phyloP scores from a whole-genome alignment of 805 yeast genomes.

The Kluyveromyces wickerhamii region DNA sequence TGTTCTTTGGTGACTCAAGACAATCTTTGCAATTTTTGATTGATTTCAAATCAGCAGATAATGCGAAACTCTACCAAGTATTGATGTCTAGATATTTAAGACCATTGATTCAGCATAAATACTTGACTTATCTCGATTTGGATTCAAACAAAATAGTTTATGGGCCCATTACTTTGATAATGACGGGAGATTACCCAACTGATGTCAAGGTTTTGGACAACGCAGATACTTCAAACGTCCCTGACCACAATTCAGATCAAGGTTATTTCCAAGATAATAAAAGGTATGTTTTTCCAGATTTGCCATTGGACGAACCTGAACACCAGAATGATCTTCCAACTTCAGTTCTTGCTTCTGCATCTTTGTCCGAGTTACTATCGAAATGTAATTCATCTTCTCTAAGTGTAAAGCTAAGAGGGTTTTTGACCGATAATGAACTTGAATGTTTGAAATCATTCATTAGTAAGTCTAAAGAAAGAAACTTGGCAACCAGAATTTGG shows the following conservation, averaged over 20 bases:
- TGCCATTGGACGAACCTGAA: conserved; percentile 32
- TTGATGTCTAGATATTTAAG: conserved; percentile 37
- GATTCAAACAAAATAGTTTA: conserved; percentile 27
- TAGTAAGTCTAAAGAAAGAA: conserved; percentile 39
- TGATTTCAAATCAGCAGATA: conserved; percentile 51
- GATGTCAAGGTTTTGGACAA: conserved; percentile 10
- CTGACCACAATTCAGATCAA: neutral
- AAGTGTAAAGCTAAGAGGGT: conserved; percentile 8
- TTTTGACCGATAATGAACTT: conserved; percentile 10
- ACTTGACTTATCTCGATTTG: conserved; percentile 42
- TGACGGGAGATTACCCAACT: conserved; percentile 58
- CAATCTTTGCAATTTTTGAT: conserved; percentile 53
- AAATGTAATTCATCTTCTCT: conserved; percentile 11
- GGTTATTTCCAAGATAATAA: conserved; percentile 19
- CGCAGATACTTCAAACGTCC: neutral
- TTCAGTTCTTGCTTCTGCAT: conserved; percentile 36
- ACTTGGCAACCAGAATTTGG: conserved; percentile 58
- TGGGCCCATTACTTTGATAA: conserved; percentile 55
- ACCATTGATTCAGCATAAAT: conserved; percentile 40
- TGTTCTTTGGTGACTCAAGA: conserved; percentile 38
- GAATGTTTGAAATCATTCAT: conserved; percentile 23
- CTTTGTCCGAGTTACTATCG: conserved; percentile 26
- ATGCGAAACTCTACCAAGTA: conserved; percentile 35
- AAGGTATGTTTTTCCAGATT: conserved; percentile 38
- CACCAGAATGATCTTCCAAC: conserved; percentile 13